Base-by-base conservation (phyloP, 805 yeast genomes). In the Sugiyamaella lignohabitans region DNA sequence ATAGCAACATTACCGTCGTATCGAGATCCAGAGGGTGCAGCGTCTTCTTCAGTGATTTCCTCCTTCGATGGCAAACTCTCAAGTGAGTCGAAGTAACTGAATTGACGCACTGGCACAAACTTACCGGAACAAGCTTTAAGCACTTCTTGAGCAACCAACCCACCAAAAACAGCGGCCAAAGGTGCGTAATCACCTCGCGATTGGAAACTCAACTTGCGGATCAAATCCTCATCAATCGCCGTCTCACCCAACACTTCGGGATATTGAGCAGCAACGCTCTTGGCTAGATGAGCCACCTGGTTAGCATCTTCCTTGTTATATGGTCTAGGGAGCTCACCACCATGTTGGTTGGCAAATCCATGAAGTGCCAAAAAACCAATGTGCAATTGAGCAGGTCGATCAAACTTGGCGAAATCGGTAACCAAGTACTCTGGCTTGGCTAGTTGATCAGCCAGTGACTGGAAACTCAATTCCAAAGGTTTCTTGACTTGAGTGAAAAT, bases 1-100 rank as follows among this genome's bases (percentile, higher is more conserved):
- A 91, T 96, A 1, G 98, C 97, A 60, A 88, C 85, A 70, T 88
- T 96, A n/a, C 80, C 79, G 66, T 93, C 98, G 62, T 93, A 93
- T 63, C 98, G 81, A 4, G 94, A 73, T 38, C 82, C 80, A 43
- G 76, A 66, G 30, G 98, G 91, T 48, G 78, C 75, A 34, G 91
- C 84, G 41, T 84, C 78, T 47, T 80, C 84, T 52, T 73, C 86
- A 24, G 73, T 75, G 47, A 80, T 76, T 4, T 76, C 74, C 0
- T 66, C 54, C 27, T 76, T 71, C 37, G 55, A 51, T 22, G 98
- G 96, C 57, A 89, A 72, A 3, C 95, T 84, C 68, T 93, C 98
- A 56, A 93, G 71, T 1, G 98, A 88, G 60, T 93, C 98, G 65
- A 86, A 93, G 67, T 91, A 91, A 64, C 93, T 68, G 74, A 82